Conservation (phyloP, 2,329 filamentous ascomycete species). For the Paraphoma sp. region DNA sequence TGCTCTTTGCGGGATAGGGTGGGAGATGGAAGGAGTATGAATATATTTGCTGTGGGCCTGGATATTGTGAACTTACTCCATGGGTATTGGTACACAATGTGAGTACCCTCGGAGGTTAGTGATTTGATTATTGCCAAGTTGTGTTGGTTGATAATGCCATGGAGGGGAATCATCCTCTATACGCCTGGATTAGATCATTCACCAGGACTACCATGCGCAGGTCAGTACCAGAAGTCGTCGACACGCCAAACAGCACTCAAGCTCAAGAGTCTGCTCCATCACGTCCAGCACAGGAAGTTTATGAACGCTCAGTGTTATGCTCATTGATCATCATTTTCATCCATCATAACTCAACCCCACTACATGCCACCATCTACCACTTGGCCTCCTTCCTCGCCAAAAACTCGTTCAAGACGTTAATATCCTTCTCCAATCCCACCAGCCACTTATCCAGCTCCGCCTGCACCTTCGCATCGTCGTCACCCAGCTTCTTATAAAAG, state of each 20-base stretch:
- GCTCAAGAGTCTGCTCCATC: background rate
- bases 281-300: no score
- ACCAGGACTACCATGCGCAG: no score
- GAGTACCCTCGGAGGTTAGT: background rate
- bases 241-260: background rate
- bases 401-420: constrained; percentile 76
- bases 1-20: background rate
- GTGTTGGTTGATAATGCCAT: background rate
- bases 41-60: background rate
- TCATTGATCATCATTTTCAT: background rate
- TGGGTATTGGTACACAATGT: background rate
- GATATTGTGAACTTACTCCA: background rate
- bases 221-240: background rate
- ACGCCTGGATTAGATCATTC: no score
- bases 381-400: constrained; percentile 41
- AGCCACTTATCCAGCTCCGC: constrained; percentile 75
- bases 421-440: constrained; percentile 75
- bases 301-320: background rate
- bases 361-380: constrained; percentile 25
- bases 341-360: background rate
- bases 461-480: constrained; percentile 67
- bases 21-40: background rate
- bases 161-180: background rate
- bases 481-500: constrained; percentile 88
- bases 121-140: background rate